Percentiles rank a stretch among this genome's conserved stretches.
Conservation (phyloP, 805 yeast species). For the Phaffomyces thermotolerans region DNA sequence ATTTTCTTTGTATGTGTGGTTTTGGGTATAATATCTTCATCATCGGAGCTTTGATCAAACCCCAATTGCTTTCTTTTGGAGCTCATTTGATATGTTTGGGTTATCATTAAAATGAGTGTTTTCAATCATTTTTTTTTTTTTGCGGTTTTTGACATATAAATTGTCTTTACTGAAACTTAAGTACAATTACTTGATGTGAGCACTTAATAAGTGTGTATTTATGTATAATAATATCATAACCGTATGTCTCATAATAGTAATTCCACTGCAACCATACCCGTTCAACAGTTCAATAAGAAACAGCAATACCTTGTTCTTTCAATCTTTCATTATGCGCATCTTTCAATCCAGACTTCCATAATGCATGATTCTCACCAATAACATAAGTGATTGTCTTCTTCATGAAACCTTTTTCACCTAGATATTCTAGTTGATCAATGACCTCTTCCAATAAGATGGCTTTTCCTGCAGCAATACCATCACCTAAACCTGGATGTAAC, state of each 20-base stretch:
- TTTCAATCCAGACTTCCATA: constrained; percentile 45
- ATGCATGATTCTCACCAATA: constrained; percentile 69
- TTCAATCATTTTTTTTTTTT: not conserved
- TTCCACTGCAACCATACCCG: too few species aligned
- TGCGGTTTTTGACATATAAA: not conserved
- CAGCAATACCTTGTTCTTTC: constrained; percentile 55
- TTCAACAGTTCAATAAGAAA: not conserved
- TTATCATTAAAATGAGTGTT: too few species aligned
- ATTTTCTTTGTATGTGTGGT: constrained; percentile 1
- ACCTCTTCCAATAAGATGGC: constrained; percentile 78
- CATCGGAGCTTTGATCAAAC: constrained; percentile 13
- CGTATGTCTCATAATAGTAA: too few species aligned
- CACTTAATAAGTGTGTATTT: not conserved
- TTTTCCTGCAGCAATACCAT: constrained; percentile 67
- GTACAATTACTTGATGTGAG: too few species aligned
- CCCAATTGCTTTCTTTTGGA: constrained; percentile 14
- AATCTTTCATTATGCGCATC: constrained; percentile 28
- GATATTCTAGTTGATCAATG: constrained; percentile 56
- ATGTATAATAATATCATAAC: not conserved
- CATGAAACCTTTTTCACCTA: constrained; percentile 51
- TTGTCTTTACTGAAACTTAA: not conserved
- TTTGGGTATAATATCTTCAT: not conserved
- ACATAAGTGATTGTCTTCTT: constrained; percentile 54
- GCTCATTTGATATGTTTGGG: constrained; percentile 1
- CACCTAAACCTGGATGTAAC: constrained; percentile 58